Base-by-base conservation (phyloP, 148 eudicot species). In the Rhododendron ovatum region DNA sequence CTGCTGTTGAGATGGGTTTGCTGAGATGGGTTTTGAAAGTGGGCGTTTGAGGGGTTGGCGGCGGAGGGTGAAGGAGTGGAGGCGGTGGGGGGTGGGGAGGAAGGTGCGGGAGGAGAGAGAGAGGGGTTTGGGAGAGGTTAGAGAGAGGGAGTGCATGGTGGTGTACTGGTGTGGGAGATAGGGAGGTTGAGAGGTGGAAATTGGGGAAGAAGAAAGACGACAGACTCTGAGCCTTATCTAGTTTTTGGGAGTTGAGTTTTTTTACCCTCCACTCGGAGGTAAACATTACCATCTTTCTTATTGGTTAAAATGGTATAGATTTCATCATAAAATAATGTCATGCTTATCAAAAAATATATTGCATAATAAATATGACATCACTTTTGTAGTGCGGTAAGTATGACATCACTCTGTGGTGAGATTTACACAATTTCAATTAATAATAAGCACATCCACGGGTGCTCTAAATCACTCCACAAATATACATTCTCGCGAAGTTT, bases 91-190 rank as follows among this genome's bases (percentile, higher is more conserved):
- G 85, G 43, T 39, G 89, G 5, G 2, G 65, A 59, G n/a, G 88
- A 87, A 81, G 88, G 86, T 74, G 77, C 26, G 59, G 85, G 90
- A 78, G 84, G 91, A 43, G 86, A 86, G 45, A 87, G 82, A 47
- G 87, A 80, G 78, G 43, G 12, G n/a, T 61, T 79, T 57, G 86
- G 82, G 50, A 30, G 86, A 28, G 88, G 37, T 28, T 51, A 28
- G 76, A 78, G 82, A 55, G 61, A 45, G 63, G 50, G 22, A 87
- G 45, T 30, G 74, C 85, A 59, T 87, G 79, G 28, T 79, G 69
- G 0, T 30, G 30, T 30, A 30, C 30, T 30, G 30, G 30, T 6
- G 28, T 1, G 74, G 24, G 69, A 3, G 51, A 0, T 20, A 35
- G 79, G 13, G 80, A 22, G 81, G 15, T 50, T 10, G 65, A 51